phyloP scores from a whole-genome alignment of 148 eudicot species.

The Talinum fruticosum region DNA sequence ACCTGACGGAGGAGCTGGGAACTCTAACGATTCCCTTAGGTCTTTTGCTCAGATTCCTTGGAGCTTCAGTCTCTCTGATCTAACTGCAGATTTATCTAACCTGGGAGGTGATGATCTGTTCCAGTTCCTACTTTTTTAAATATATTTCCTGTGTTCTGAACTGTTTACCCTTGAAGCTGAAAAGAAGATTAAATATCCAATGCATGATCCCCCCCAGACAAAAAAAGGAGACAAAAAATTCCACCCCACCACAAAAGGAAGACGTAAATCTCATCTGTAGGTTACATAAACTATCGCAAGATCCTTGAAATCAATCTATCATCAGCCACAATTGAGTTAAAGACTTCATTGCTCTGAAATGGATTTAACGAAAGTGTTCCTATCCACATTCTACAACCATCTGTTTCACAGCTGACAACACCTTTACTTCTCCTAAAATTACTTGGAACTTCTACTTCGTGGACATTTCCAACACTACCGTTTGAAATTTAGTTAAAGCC shows the following conservation, averaged over 20 bases:
- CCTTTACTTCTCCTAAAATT: not conserved
- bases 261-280: not conserved
- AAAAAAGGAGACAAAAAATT: not conserved
- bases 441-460: not conserved
- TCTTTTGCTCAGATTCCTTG: constrained; percentile 91
- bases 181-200: no score
- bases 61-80: constrained; percentile 94
- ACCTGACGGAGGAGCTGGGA: constrained; percentile 69
- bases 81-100: constrained; percentile 93
- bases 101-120: constrained; percentile 69
- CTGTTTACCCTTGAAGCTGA: not conserved
- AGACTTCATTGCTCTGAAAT: not conserved
- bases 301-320: not conserved
- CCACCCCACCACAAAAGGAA: not conserved
- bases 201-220: not conserved
- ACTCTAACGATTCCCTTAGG: constrained; percentile 73
- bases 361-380: not conserved
- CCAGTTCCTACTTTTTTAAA: not conserved
- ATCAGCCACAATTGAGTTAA: not conserved
- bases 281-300: not conserved
- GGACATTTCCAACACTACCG: not conserved
- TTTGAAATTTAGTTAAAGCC: not conserved
- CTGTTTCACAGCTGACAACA: not conserved
- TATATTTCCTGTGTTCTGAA: not conserved
- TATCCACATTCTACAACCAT: not conserved